A percentile compares a stretch with the other conserved stretches of the same genome.
Evolutionary conservation across 2,329 filamentous ascomycete species (phyloP).

Genomic region (Aureobasidium pullulans): DNA sequence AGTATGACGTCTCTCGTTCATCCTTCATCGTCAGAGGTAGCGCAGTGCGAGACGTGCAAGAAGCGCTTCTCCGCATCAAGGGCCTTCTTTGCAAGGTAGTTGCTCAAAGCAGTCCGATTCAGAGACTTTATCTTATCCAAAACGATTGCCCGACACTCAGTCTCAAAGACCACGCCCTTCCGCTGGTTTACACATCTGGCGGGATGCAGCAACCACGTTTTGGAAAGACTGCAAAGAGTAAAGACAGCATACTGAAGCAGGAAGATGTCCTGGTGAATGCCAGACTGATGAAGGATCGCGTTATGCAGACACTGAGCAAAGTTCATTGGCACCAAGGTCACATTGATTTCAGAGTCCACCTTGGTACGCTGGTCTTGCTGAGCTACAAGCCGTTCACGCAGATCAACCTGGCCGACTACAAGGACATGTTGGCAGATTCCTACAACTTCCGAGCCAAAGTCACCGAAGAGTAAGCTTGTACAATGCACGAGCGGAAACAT

Average conservation of each 20-base stretch:
- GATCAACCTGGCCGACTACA: slow-evolving; percentile 24
- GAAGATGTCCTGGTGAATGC: background rate
- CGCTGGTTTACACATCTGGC: background rate
- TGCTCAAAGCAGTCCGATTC: slow-evolving; percentile 21
- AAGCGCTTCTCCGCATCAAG: slow-evolving; percentile 29
- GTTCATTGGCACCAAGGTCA: slow-evolving; percentile 29
- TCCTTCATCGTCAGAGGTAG: slow-evolving; percentile 28
- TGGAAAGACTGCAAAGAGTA: background rate
- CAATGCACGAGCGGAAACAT: background rate
- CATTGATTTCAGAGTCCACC: slow-evolving; percentile 27
- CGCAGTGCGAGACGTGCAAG: slow-evolving; percentile 19
- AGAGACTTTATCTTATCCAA: slow-evolving; percentile 23
- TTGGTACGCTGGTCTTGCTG: slow-evolving; percentile 29
- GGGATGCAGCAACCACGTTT: slow-evolving; percentile 14
- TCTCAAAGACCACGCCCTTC: background rate
- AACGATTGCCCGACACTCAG: background rate
- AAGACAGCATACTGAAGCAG: background rate
- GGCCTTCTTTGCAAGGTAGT: slow-evolving; percentile 31
- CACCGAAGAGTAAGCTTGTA: slow-evolving; percentile 26
- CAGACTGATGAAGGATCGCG: background rate
- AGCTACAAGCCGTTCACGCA: slow-evolving; percentile 19
- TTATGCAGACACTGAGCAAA: slow-evolving; percentile 22
- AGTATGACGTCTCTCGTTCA: slow-evolving; percentile 24
- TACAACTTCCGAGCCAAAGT: slow-evolving; percentile 23
- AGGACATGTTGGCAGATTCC: slow-evolving; percentile 24